Conservation (phyloP, 2,329 filamentous ascomycete genomes). For the Pezicula neosporulosa region DNA sequence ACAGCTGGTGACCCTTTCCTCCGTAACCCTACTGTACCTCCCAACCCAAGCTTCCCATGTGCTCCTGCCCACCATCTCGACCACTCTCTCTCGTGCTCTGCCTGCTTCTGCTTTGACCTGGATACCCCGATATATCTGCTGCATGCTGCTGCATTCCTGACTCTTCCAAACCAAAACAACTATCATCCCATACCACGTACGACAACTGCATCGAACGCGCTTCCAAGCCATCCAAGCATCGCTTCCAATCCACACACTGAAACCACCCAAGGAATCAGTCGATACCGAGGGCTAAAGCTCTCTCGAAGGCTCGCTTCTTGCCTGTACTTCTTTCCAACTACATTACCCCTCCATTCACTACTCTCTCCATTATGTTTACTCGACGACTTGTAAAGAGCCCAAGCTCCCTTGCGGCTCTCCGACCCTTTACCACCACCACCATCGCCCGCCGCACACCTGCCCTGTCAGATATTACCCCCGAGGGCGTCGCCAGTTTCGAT, state of each 20-base stretch:
- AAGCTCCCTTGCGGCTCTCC: constrained; percentile 35
- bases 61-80: background rate
- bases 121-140: background rate
- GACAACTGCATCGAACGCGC: too few relatives aligned
- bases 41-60: background rate
- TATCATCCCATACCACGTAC: too few relatives aligned
- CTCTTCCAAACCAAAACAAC: background rate
- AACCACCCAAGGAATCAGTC: too few relatives aligned
- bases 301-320: too few relatives aligned
- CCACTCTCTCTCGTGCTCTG: background rate
- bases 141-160: background rate
- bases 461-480: constrained; percentile 77
- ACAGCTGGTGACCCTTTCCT: background rate
- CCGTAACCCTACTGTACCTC: too few relatives aligned
- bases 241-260: too few relatives aligned
- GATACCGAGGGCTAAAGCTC: too few relatives aligned
- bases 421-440: constrained; percentile 55
- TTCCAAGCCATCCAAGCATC: too few relatives aligned
- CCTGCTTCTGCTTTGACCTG: background rate
- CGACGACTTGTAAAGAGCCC: constrained; percentile 19
- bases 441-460: constrained; percentile 56
- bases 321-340: background rate
- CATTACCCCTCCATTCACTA: constrained; percentile 6
- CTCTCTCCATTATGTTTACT: constrained; percentile 23
- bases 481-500: constrained; percentile 73